Evolutionary conservation across 148 eudicot species (phyloP).

Genomic region (Mesembryanthemum crystallinum): DNA sequence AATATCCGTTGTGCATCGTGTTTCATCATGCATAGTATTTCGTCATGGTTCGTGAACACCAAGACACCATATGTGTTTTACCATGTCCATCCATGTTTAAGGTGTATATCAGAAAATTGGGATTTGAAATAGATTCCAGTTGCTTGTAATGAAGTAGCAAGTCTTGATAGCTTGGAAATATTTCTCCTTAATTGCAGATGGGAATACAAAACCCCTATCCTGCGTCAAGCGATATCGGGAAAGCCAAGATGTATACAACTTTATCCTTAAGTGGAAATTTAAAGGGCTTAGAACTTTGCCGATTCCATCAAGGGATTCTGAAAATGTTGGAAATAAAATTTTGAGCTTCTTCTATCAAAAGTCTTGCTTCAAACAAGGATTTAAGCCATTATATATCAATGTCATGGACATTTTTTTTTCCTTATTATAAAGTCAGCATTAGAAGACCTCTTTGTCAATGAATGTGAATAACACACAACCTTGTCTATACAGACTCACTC

Average conservation of each 20-base stretch:
- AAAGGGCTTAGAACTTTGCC: neutral
- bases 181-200: too few species aligned
- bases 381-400: neutral
- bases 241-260: too few species aligned
- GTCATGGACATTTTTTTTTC: neutral
- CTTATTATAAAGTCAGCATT: neutral
- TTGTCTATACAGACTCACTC: neutral
- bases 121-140: neutral
- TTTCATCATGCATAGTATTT: neutral
- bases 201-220: too few species aligned
- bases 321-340: neutral
- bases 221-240: neutral
- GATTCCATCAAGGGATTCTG: neutral
- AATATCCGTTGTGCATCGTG: neutral
- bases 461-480: neutral
- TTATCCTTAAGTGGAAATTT: too few species aligned
- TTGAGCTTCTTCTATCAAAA: conserved; percentile 2
- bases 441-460: neutral
- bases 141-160: neutral
- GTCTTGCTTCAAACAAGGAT: neutral
- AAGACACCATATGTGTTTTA: neutral
- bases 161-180: neutral
- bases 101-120: neutral
- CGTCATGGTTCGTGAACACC: neutral
- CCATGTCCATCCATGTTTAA: neutral